A percentile compares a stretch with the other conserved stretches of the same genome.
Evolutionary conservation across 768 basidiomycete genomes (phyloP).

Genomic region (Kwoniella mangroviensis): DNA sequence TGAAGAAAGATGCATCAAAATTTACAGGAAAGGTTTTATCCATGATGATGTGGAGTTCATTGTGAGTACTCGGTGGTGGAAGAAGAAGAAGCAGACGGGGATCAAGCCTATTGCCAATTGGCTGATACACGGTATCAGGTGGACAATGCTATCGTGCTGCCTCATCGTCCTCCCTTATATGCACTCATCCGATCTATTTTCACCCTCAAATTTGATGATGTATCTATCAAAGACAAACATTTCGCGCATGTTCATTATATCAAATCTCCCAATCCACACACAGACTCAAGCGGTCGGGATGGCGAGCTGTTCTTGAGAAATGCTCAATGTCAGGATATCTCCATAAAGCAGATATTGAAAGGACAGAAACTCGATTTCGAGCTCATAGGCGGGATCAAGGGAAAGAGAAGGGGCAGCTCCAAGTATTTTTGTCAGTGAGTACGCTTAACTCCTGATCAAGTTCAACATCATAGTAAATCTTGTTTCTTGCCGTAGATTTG

Average conservation of each 20-base stretch:
- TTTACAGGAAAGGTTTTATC: background rate
- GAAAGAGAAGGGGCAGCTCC: background rate
- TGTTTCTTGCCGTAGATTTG: background rate
- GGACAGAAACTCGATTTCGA: conserved; percentile 18
- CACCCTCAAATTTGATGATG: conserved; percentile 5
- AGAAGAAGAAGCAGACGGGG: too few relatives aligned
- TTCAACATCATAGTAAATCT: too few relatives aligned
- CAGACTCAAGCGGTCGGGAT: background rate
- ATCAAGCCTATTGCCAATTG: background rate
- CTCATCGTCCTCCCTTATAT: background rate
- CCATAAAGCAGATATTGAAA: background rate
- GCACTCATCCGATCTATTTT: conserved; percentile 19
- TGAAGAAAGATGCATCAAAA: background rate
- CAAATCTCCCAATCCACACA: background rate
- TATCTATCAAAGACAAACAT: background rate
- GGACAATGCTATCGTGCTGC: conserved; percentile 10
- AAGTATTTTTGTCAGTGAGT: conserved; percentile 20
- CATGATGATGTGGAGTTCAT: background rate
- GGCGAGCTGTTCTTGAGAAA: conserved; percentile 29
- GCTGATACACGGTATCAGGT: background rate
- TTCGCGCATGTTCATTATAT: conserved; percentile 27
- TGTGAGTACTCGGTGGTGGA: conserved; percentile 8
- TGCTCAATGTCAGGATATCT: conserved; percentile 27
- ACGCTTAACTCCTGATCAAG: too few relatives aligned
- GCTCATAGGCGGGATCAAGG: background rate